Conservation (phyloP, 129 eudicot species). For the Ambrosia trifida region DNA sequence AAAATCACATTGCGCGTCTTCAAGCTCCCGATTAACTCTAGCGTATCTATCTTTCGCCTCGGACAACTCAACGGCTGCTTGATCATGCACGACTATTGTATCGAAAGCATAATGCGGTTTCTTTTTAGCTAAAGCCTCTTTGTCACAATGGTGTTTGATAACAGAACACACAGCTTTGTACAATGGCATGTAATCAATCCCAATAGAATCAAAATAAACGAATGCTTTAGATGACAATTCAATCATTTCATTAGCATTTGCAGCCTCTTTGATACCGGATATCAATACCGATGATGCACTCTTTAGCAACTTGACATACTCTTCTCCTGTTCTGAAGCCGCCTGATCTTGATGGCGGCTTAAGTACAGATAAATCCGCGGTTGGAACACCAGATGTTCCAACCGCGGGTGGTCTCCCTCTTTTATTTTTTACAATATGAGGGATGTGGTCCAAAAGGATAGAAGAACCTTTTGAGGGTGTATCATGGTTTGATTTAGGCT, state of each 20-base stretch:
- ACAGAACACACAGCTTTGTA: conserved; percentile 4
- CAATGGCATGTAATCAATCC: neutral
- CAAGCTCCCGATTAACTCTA: neutral
- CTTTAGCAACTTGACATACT: neutral
- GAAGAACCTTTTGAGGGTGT: too few species aligned
- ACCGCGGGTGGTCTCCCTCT: too few species aligned
- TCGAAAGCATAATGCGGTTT: neutral
- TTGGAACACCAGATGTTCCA: too few species aligned
- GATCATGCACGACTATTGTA: neutral
- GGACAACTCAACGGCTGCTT: neutral
- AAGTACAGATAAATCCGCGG: neutral
- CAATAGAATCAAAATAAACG: neutral
- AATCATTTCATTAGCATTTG: conserved; percentile 6
- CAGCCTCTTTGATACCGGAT: conserved; percentile 5
- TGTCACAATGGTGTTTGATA: neutral
- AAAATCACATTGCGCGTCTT: neutral
- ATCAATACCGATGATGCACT: neutral
- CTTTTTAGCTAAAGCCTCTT: neutral
- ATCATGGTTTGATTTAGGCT: too few species aligned
- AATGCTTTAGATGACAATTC: neutral
- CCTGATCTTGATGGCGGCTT: conserved; percentile 3
- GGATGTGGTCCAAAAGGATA: too few species aligned
- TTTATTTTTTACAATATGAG: too few species aligned
- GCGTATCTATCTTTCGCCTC: neutral
- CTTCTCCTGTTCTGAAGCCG: neutral